Evolutionary conservation across 805 yeast genomes (phyloP), one percentile per base, ranked within the genome.

Genomic region (Lipomyces yamanashiensis): DNA sequence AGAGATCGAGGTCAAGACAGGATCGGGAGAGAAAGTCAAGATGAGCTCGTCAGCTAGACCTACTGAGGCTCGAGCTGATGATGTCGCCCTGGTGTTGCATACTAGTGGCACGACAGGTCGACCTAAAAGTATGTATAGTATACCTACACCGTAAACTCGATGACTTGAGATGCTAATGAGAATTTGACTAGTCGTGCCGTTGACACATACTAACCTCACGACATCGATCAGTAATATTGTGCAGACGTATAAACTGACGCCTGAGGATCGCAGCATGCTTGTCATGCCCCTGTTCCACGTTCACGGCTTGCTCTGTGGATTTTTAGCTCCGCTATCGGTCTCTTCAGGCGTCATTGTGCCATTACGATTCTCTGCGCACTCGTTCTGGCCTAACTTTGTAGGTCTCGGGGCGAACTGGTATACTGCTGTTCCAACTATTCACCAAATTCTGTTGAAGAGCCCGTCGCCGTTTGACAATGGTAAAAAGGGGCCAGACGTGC

Each of bases 271-370:
- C 37, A 79, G 87, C 1, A 87, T 86, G 71, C 74, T 87, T 49
- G 90, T 87, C 33, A 87, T 87, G 92, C 92, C 92, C 0, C 75
- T 87, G 45, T 87, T 87, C 80, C 92, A 87, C 71, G 91, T 87
- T 41, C 92, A 87, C 72, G 92, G 92, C 0, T 76, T 87, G 54
- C 81, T 87, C 66, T 88, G 89, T 62, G 89, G 88, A 0, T 75
- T 87, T 34, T 70, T 87, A 52, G 84, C 89, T 0, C 84, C 91
- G 0, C 79, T 83, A 28, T 78, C 87, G 0, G 86, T 85, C 19
- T 90, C 90, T 33, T 74, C 85, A 0, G 85, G 80, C 1, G 81
- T 87, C n/a, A 77, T 87, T 23, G 62, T 65, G 33, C 89, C 92
- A n/a, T 71, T 80, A 17, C 79, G 75, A 71, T 87, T 87, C 74